Evolutionary conservation across 192 early-diverging fungal genomes (phyloP).

Genomic region (Coemansia sp.): DNA sequence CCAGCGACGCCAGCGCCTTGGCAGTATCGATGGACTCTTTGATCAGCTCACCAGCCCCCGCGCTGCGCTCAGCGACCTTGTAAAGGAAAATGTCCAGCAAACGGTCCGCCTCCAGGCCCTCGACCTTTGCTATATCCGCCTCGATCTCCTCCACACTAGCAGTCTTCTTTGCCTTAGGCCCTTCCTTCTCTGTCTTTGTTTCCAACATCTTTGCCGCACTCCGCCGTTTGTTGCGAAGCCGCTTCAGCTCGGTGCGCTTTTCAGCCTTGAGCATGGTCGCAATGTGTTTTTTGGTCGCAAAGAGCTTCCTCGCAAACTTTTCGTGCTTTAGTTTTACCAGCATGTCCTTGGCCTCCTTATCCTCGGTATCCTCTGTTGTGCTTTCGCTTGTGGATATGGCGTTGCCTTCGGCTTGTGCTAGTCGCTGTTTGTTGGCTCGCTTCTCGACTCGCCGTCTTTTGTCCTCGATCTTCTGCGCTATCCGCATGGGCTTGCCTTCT

Average conservation of each 20-base stretch:
- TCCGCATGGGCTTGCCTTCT: slow-evolving; percentile 11
- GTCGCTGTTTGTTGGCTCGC: slow-evolving; percentile 7
- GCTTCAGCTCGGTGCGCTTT: too few species aligned
- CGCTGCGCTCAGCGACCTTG: background rate
- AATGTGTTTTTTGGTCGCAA: too few species aligned
- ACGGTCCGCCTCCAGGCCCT: background rate
- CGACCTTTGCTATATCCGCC: slow-evolving; percentile 2
- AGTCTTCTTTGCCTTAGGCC: too few species aligned
- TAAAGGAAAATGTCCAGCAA: background rate
- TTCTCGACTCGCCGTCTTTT: slow-evolving; percentile 12
- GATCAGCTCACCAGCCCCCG: too few species aligned
- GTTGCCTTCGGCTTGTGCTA: background rate
- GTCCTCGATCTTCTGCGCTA: slow-evolving; percentile 14
- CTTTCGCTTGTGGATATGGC: too few species aligned
- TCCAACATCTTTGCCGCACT: too few species aligned
- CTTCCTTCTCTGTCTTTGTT: background rate
- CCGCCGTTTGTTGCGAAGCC: too few species aligned
- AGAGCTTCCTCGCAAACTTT: too few species aligned
- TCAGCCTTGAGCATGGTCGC: too few species aligned
- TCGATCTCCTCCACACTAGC: background rate
- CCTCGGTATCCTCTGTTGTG: too few species aligned
- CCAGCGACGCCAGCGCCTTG: background rate
- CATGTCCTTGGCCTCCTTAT: too few species aligned
- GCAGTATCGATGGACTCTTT: background rate
- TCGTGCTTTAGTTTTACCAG: too few species aligned